A percentile compares a stretch with the other conserved stretches of the same genome.
Evolutionary conservation across 441 rosid genomes (phyloP).

Genomic region (Codiaeum variegatum): DNA sequence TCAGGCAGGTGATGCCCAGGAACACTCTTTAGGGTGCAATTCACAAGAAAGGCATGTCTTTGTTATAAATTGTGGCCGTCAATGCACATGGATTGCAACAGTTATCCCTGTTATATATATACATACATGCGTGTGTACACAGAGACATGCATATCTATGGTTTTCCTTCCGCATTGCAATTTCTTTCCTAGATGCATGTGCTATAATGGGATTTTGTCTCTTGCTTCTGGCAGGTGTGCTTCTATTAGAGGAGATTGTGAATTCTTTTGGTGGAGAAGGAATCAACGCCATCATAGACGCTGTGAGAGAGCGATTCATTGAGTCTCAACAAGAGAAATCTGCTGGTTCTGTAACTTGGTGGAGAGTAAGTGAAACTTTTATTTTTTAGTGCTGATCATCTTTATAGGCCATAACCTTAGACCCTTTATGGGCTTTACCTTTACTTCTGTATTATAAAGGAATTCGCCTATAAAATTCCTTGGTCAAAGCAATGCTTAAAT

Average conservation of each 20-base stretch:
- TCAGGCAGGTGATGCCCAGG: no score
- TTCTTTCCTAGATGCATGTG: slow-evolving; percentile 15
- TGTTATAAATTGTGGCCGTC: no score
- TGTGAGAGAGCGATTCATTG: slow-evolving; percentile 56
- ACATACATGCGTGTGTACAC: no score
- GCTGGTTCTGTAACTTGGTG: slow-evolving; percentile 81
- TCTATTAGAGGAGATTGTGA: slow-evolving; percentile 79
- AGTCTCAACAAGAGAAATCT: slow-evolving; percentile 70
- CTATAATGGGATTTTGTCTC: slow-evolving; percentile 14
- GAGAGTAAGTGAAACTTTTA: slow-evolving; percentile 55
- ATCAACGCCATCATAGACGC: slow-evolving; percentile 67
- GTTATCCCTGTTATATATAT: not conserved
- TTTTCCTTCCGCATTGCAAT: not conserved
- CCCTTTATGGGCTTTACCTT: slow-evolving; percentile 6
- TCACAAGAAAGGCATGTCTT: not conserved
- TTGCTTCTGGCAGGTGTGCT: slow-evolving; percentile 61
- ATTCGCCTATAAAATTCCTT: not conserved
- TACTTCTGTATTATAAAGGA: slow-evolving; percentile 1
- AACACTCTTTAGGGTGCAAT: not conserved
- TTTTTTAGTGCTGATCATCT: slow-evolving; percentile 14
- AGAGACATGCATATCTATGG: not conserved
- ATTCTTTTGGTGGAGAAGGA: slow-evolving; percentile 71
- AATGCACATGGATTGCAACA: not conserved
- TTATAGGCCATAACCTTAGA: slow-evolving; percentile 6
- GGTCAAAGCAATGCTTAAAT: not conserved